These are phyloP conservation scores for Pontederia paniculata DNA, from an alignment of 176 grass and related monocot species.

Conservation along the genomic window DNA sequence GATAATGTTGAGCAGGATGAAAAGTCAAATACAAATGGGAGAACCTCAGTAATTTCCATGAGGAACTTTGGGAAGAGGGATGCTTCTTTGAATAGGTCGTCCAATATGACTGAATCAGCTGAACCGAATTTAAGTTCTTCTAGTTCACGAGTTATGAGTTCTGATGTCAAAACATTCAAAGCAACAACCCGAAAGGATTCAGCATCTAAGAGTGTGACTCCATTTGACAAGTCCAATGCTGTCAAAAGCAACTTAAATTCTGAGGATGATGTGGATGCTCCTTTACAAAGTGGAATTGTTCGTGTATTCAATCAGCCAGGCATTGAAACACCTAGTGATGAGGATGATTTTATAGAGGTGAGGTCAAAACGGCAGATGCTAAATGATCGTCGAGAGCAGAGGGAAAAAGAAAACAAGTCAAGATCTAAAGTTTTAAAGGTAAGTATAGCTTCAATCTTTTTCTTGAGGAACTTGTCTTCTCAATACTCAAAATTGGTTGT, in stretches of 20 bases:
- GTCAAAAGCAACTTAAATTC: conserved; percentile 29
- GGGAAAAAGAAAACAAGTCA: conserved; percentile 90
- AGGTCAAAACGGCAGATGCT: conserved; percentile 95
- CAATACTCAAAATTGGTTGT: neutral
- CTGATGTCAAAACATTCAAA: conserved; percentile 31
- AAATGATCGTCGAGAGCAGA: conserved; percentile 82
- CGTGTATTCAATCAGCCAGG: conserved; percentile 72
- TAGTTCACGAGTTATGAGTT: conserved; percentile 22
- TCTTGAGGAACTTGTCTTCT: conserved; percentile 17
- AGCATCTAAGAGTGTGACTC: neutral
- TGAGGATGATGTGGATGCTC: conserved; percentile 39
- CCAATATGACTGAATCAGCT: conserved; percentile 29
- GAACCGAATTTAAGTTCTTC: conserved; percentile 26
- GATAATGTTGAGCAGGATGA: conserved; percentile 34
- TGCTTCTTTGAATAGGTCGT: conserved; percentile 18
- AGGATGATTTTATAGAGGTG: conserved; percentile 98
- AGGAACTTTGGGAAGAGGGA: conserved; percentile 44
- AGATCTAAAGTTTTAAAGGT: conserved; percentile 80
- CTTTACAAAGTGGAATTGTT: conserved; percentile 52
- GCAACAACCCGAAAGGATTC: conserved; percentile 24
- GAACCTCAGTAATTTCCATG: conserved; percentile 23
- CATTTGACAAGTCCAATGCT: conserved; percentile 33
- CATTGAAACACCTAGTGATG: conserved; percentile 80
- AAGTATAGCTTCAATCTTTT: conserved; percentile 14
- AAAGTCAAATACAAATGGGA: conserved; percentile 24